Conservation (phyloP, 257 asterid genomes). For the Penstemon barbatus region DNA sequence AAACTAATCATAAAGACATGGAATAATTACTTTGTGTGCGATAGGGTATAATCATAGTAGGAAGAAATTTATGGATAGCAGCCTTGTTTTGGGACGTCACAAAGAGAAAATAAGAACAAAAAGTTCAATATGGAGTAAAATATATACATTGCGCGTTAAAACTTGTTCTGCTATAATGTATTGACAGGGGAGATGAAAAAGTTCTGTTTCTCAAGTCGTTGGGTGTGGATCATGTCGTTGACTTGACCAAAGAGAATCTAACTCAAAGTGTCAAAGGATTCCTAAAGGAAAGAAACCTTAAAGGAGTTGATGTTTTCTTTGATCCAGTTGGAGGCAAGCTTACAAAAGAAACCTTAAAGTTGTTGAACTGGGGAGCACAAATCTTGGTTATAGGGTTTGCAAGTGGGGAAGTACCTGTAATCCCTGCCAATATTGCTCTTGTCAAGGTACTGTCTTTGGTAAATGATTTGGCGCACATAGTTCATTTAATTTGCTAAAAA, state of each 20-base stretch:
- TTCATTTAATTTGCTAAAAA: constrained; percentile 17
- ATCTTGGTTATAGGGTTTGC: constrained; percentile 94
- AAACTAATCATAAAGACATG: neutral
- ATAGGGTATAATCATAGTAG: too few relatives aligned
- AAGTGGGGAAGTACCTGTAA: constrained; percentile 84
- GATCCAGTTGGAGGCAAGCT: constrained; percentile 99
- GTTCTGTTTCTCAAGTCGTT: constrained; percentile 64
- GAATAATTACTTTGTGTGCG: too few relatives aligned
- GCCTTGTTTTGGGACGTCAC: too few relatives aligned
- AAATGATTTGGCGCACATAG: neutral
- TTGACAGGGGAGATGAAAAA: constrained; percentile 78
- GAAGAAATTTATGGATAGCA: too few relatives aligned
- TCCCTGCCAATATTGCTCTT: constrained; percentile 89
- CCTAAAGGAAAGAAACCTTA: constrained; percentile 66
- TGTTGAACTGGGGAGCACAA: constrained; percentile 95
- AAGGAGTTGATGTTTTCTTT: constrained; percentile 88
- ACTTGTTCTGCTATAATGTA: constrained; percentile 18
- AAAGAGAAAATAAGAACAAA: too few relatives aligned
- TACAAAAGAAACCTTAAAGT: constrained; percentile 68
- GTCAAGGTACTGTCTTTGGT: constrained; percentile 63
- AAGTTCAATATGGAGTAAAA: too few relatives aligned
- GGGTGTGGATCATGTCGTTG: constrained; percentile 90
- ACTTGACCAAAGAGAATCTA: constrained; percentile 65
- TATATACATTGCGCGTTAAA: neutral
- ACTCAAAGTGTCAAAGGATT: constrained; percentile 71